Evolutionary conservation across 805 yeast species (phyloP), one percentile per base, ranked within the genome.

Genomic region (Metschnikowia borealis): DNA sequence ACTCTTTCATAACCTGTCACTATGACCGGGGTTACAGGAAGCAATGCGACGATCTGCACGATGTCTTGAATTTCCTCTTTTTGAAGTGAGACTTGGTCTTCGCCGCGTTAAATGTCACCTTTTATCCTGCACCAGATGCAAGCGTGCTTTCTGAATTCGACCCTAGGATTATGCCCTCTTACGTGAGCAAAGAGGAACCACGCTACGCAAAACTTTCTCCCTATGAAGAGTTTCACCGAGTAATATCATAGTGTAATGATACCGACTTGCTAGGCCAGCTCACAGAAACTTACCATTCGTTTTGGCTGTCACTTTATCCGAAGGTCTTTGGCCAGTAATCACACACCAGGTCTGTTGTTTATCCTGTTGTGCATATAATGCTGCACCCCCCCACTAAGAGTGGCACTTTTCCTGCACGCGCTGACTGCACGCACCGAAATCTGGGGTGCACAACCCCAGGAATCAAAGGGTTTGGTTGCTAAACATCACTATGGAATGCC

Each of bases 371-470:
- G 45, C 21, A 32, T 18, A 14, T 10, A 15, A 7, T 8, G 31
- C 32, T n/a, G 45, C 32, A 31, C 38, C 38, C 45, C n/a, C 45
- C 45, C 45, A 20, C 38, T 17, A 32, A 6, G 13, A 34, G 23
- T 20, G 14, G 14, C 36, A 13, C 23, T 6, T 6, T 31, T 14
- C 37, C 44, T 41, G 44, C 44, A 42, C 18, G n/a, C 7, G 6
- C 29, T n/a, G 32, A n/a, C 44, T 41, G 44, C 44, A 42, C 18
- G n/a, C 7, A 4, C 29, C 10, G 32, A 10, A 34, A 20, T 42
- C 45, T 21, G 38, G 37, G 45, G 37, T 42, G 45, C 45, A 42
- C 45, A 21, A 32, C 20, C 31, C 18, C 14, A n/a, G 33, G 32
- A n/a, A 20, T 32, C 38, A 26, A 29, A 38, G n/a, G 20, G 15